Evolutionary conservation across 352 stramenopile species (phyloP).

Genomic region (Pythium monospermum): DNA sequence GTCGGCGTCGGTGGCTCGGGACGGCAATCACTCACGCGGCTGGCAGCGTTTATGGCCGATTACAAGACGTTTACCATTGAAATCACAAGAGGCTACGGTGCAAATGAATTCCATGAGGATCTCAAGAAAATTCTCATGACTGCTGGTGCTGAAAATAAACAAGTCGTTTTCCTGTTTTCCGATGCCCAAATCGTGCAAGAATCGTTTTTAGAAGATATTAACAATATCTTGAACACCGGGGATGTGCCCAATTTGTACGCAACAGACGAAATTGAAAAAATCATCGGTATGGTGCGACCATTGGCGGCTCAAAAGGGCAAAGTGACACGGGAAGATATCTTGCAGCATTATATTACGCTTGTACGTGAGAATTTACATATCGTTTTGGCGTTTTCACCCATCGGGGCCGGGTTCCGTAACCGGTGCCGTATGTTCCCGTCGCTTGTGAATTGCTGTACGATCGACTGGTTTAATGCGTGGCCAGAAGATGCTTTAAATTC

Average conservation of each 20-base stretch:
- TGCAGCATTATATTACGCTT: slow-evolving; percentile 86
- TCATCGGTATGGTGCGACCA: slow-evolving; percentile 78
- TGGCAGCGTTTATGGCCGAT: slow-evolving; percentile 90
- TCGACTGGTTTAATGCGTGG: slow-evolving; percentile 97
- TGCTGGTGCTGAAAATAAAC: slow-evolving; percentile 82
- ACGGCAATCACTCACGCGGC: slow-evolving; percentile 86
- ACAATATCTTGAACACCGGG: slow-evolving; percentile 92
- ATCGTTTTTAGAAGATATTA: slow-evolving; percentile 93
- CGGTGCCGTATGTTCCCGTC: slow-evolving; percentile 93
- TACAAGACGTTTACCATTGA: slow-evolving; percentile 91
- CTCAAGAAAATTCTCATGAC: slow-evolving; percentile 90
- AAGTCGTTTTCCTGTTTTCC: slow-evolving; percentile 91
- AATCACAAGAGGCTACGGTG: slow-evolving; percentile 89
- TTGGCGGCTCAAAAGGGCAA: slow-evolving; percentile 74
- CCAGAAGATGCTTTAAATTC: slow-evolving; percentile 91
- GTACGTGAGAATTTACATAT: slow-evolving; percentile 93
- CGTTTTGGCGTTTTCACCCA: slow-evolving; percentile 91
- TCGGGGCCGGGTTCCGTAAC: slow-evolving; percentile 89
- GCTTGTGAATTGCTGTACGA: slow-evolving; percentile 93
- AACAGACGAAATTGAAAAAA: slow-evolving; percentile 89
- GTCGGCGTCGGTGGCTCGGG: slow-evolving; percentile 90
- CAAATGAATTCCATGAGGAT: slow-evolving; percentile 90
- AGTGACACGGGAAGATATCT: slow-evolving; percentile 78
- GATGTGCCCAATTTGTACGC: slow-evolving; percentile 93
- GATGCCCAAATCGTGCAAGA: slow-evolving; percentile 93